phyloP scores from a whole-genome alignment of 208 protist genomes.

The Trypanosoma conorhini region DNA sequence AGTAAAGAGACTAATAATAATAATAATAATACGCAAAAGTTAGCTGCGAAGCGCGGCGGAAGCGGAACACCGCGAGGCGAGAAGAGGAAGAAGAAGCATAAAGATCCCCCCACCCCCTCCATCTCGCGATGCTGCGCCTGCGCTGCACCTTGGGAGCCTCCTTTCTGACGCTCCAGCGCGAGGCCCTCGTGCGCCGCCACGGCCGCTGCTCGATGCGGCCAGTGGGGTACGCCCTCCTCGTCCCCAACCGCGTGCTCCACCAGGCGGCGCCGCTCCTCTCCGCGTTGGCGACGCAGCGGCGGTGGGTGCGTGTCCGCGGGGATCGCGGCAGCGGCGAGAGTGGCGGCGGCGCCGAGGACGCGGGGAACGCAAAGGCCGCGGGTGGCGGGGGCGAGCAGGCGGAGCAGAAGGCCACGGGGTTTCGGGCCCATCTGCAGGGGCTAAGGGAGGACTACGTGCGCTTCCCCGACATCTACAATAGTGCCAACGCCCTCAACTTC shows the following conservation, averaged over 20 bases:
- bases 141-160: slow-evolving; percentile 22
- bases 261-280: slow-evolving; percentile 5
- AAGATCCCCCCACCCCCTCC: background rate
- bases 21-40: no score
- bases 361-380: slow-evolving; percentile 30
- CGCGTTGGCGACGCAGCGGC: slow-evolving; percentile 18
- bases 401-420: slow-evolving; percentile 24
- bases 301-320: slow-evolving; percentile 31
- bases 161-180: slow-evolving; percentile 16
- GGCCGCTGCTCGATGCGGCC: slow-evolving; percentile 10
- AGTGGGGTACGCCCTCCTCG: slow-evolving; percentile 8
- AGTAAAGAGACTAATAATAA: background rate
- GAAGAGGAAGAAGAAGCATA: background rate
- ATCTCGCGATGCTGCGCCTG: slow-evolving; percentile 21
- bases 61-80: background rate
- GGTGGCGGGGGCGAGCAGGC: slow-evolving; percentile 18
- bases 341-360: slow-evolving; percentile 16
- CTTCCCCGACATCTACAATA: slow-evolving; percentile 92
- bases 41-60: no score
- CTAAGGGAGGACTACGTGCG: slow-evolving; percentile 73
- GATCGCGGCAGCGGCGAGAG: slow-evolving; percentile 12
- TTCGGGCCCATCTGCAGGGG: slow-evolving; percentile 62
- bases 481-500: slow-evolving; percentile 85
- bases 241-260: slow-evolving; percentile 14
- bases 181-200: slow-evolving; percentile 16